Conservation (phyloP, 1,284 basidiomycete genomes). For the Salmacisia buchloeana region DNA sequence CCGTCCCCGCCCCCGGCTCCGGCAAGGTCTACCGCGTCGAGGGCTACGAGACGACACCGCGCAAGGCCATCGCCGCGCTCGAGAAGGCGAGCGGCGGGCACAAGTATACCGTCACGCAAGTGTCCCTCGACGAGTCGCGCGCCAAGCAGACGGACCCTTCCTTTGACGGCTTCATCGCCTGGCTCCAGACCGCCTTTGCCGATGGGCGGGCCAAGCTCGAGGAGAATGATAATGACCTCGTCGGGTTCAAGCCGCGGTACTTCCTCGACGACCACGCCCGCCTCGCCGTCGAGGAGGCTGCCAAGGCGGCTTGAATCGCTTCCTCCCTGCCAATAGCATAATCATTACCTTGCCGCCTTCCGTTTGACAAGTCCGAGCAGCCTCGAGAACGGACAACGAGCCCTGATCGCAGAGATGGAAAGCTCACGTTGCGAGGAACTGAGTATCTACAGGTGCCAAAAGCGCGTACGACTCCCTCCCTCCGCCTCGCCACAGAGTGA, state of each 20-base stretch:
- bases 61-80: not conserved
- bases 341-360: no score
- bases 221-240: not conserved
- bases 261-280: not conserved
- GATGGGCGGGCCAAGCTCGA: not conserved
- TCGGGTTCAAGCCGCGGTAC: constrained; percentile 5
- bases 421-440: no score
- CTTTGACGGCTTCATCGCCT: constrained; percentile 1
- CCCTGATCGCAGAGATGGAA: no score
- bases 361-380: no score
- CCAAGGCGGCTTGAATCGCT: no score
- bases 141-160: not conserved
- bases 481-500: no score
- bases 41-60: not conserved
- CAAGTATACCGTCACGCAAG: not conserved
- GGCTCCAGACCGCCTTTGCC: not conserved
- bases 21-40: constrained; percentile 3
- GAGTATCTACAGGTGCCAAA: no score
- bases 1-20: not conserved
- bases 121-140: not conserved
- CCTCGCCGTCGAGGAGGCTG: no score
- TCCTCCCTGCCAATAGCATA: no score
- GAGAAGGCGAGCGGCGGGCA: not conserved
- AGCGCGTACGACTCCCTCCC: no score
- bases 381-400: no score